Conservation (phyloP, 495 filamentous ascomycete genomes). For the Ascobolus immersus region DNA sequence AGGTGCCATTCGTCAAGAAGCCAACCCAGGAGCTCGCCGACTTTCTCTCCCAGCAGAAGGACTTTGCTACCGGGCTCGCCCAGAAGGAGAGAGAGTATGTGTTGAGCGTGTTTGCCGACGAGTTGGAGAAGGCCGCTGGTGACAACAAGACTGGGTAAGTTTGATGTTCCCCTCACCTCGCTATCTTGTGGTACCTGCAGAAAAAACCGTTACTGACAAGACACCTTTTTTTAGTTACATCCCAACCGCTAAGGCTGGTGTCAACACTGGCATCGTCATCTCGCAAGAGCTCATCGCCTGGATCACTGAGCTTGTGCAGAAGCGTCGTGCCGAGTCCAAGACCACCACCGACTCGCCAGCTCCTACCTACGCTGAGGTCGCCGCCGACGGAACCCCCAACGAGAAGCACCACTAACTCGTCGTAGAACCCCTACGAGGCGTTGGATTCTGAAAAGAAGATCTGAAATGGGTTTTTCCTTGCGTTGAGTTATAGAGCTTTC, state of each 20-base stretch:
- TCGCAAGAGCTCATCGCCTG: slow-evolving; percentile 37
- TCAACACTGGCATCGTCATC: slow-evolving; percentile 49
- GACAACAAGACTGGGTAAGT: slow-evolving; percentile 21
- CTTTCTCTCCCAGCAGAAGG: slow-evolving; percentile 32
- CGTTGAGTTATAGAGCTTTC: too few species aligned
- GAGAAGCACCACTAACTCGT: too few species aligned
- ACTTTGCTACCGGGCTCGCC: slow-evolving; percentile 10
- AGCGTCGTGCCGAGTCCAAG: too few species aligned
- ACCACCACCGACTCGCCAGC: too few species aligned
- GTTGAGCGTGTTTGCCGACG: slow-evolving; percentile 39
- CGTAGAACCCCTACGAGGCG: too few species aligned
- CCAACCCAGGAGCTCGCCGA: slow-evolving; percentile 50
- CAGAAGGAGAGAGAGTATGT: slow-evolving; percentile 49
- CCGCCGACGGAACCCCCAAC: too few species aligned
- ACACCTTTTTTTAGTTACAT: slow-evolving; percentile 20
- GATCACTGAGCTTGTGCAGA: too few species aligned
- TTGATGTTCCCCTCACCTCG: too few species aligned
- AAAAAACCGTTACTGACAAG: neutral
- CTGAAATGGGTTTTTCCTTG: too few species aligned
- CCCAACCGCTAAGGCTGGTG: slow-evolving; percentile 43
- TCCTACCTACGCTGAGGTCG: too few species aligned
- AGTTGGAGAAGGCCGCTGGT: slow-evolving; percentile 53
- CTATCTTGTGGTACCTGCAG: neutral
- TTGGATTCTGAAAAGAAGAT: too few species aligned
- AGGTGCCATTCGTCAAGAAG: slow-evolving; percentile 72